These are phyloP conservation scores for Moniliophthora roreri DNA, from an alignment of 1,284 basidiomycete species.

Conservation along the genomic window DNA sequence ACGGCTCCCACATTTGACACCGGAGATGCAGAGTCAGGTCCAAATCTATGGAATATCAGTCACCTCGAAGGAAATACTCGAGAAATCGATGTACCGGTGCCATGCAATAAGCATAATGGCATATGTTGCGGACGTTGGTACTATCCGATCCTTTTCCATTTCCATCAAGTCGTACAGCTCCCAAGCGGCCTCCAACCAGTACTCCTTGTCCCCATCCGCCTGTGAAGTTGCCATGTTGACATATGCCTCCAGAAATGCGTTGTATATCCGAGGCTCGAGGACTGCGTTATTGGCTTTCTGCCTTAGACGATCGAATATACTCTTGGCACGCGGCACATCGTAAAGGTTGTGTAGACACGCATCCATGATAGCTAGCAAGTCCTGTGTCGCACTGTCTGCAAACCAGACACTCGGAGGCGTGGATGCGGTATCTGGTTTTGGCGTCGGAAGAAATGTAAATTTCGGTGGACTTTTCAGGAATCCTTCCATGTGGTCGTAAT, in stretches of 20 bases:
- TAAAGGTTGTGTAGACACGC: slow-evolving; percentile 74
- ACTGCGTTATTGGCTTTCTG: slow-evolving; percentile 43
- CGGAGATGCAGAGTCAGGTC: slow-evolving; percentile 30
- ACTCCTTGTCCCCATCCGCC: slow-evolving; percentile 37
- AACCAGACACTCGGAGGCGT: slow-evolving; percentile 45
- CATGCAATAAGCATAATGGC: slow-evolving; percentile 63
- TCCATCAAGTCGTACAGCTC: slow-evolving; percentile 59
- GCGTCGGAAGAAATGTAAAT: slow-evolving; percentile 64
- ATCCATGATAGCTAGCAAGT: slow-evolving; percentile 73
- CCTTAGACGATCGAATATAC: slow-evolving; percentile 64
- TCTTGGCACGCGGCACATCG: slow-evolving; percentile 70
- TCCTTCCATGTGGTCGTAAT: slow-evolving; percentile 23
- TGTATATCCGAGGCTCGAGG: slow-evolving; percentile 48
- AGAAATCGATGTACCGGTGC: slow-evolving; percentile 41
- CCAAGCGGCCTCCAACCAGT: slow-evolving; percentile 64
- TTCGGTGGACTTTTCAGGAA: slow-evolving; percentile 49
- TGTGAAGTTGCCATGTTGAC: slow-evolving; percentile 52
- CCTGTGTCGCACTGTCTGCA: slow-evolving; percentile 62
- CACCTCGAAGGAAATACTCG: not conserved
- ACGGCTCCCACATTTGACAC: slow-evolving; percentile 20
- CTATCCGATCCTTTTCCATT: slow-evolving; percentile 42
- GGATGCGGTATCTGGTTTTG: slow-evolving; percentile 39
- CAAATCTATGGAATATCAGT: slow-evolving; percentile 32
- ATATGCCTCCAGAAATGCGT: slow-evolving; percentile 62
- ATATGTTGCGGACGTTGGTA: slow-evolving; percentile 61